phyloP scores from a whole-genome alignment of 331 rosid species.

The Cydonia oblonga region DNA sequence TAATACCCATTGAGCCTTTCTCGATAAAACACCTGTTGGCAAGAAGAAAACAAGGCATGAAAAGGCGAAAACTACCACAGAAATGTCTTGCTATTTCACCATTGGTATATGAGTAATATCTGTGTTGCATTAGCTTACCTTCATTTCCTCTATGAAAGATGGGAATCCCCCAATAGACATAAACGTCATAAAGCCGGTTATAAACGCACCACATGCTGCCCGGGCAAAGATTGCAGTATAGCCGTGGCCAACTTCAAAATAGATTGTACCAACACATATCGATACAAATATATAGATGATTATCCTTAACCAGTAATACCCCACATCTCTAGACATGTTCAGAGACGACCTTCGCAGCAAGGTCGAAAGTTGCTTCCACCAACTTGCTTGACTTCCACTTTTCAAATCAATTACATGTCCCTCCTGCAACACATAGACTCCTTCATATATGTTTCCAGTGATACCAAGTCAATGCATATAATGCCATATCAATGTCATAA shows the following conservation, averaged over 20 bases:
- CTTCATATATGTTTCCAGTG: not conserved
- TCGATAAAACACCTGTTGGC: slow-evolving; percentile 61
- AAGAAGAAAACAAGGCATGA: not conserved
- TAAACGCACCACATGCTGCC: slow-evolving; percentile 80
- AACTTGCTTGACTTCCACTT: slow-evolving; percentile 65
- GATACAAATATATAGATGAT: slow-evolving; percentile 65
- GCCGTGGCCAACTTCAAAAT: slow-evolving; percentile 56
- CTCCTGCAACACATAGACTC: slow-evolving; percentile 29
- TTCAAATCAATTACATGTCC: slow-evolving; percentile 22
- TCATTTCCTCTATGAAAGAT: slow-evolving; percentile 77
- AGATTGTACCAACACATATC: slow-evolving; percentile 79
- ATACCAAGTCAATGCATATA: not conserved
- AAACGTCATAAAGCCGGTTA: slow-evolving; percentile 61
- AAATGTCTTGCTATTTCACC: not conserved
- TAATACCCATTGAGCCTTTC: slow-evolving; percentile 86
- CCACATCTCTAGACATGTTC: slow-evolving; percentile 93
- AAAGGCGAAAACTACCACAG: not conserved
- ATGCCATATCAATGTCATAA: not conserved
- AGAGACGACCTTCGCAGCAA: slow-evolving; percentile 64
- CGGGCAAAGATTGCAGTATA: slow-evolving; percentile 77
- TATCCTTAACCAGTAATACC: slow-evolving; percentile 92
- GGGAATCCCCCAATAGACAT: slow-evolving; percentile 37
- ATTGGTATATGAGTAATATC: not conserved
- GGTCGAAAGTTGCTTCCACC: slow-evolving; percentile 84
- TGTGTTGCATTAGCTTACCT: slow-evolving; percentile 31